Evolutionary conservation across 78 protist species (phyloP).

Genomic region (Neovahlkampfia damariscottae): DNA sequence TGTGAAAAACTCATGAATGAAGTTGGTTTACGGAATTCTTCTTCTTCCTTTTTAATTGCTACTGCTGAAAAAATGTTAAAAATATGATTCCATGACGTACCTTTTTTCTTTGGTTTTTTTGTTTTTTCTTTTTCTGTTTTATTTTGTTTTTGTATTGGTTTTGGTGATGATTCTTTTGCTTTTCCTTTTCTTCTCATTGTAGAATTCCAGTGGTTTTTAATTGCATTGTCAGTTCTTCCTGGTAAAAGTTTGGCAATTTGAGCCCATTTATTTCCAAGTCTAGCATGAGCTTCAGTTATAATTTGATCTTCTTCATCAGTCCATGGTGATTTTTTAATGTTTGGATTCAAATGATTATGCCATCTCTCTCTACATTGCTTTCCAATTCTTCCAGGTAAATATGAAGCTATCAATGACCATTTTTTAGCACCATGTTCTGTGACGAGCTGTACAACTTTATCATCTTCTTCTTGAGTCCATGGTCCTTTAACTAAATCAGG

Average conservation of each 20-base stretch:
- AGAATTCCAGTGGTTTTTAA: slow-evolving; percentile 37
- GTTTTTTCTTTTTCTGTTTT: background rate
- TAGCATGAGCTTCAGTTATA: slow-evolving; percentile 42
- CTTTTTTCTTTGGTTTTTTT: no score
- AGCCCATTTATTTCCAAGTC: slow-evolving; percentile 28
- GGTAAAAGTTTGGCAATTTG: slow-evolving; percentile 30
- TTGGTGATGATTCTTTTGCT: background rate
- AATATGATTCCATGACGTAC: no score
- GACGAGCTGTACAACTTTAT: slow-evolving; percentile 43
- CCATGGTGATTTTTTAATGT: slow-evolving; percentile 17
- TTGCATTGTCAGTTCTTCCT: slow-evolving; percentile 39
- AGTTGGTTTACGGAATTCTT: no score
- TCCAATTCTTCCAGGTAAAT: slow-evolving; percentile 59
- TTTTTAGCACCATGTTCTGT: slow-evolving; percentile 57
- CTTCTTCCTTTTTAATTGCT: no score
- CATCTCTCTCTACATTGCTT: slow-evolving; percentile 81
- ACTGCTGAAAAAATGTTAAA: no score
- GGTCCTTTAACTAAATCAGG: slow-evolving; percentile 77
- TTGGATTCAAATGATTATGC: slow-evolving; percentile 25
- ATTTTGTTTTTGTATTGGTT: background rate
- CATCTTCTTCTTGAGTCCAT: slow-evolving; percentile 69
- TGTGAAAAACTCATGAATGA: no score
- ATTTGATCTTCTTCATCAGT: slow-evolving; percentile 51
- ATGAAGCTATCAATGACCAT: slow-evolving; percentile 66
- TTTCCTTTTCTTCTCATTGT: slow-evolving; percentile 11